A percentile compares a stretch with the other conserved stretches of the same genome.
These are phyloP conservation scores for Cordia subcordata DNA, from an alignment of 257 asterid genomes.

Conservation along the genomic window DNA sequence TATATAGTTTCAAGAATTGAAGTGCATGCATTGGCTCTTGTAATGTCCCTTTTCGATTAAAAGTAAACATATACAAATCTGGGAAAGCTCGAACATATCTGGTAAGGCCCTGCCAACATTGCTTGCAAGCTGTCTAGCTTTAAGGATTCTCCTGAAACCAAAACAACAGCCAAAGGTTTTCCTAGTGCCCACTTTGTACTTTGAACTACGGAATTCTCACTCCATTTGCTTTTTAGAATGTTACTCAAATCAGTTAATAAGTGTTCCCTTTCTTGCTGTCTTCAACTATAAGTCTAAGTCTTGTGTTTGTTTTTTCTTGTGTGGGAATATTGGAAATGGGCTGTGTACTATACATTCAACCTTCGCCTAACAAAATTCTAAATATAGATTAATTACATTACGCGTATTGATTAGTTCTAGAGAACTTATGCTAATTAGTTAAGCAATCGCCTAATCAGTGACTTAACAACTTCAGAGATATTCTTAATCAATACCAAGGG, in stretches of 20 bases:
- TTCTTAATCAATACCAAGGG: too few species aligned
- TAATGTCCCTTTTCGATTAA: neutral
- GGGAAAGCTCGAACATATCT: neutral
- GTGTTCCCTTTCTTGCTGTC: constrained; percentile 42
- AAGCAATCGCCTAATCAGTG: too few species aligned
- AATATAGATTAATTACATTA: too few species aligned
- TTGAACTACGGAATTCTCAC: constrained; percentile 40
- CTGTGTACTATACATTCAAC: too few species aligned
- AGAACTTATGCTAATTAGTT: too few species aligned
- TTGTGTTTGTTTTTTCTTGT: too few species aligned
- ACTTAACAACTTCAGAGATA: too few species aligned
- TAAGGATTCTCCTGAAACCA: constrained; percentile 44
- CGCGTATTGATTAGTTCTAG: too few species aligned
- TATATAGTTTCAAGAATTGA: too few species aligned
- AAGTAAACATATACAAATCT: constrained; percentile 9
- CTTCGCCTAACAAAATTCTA: too few species aligned
- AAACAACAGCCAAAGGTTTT: constrained; percentile 20
- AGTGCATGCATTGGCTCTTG: constrained; percentile 9
- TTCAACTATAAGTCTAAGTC: constrained; percentile 2
- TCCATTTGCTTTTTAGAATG: constrained; percentile 14
- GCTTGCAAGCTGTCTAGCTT: constrained; percentile 79
- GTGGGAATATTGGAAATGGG: too few species aligned
- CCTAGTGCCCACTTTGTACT: constrained; percentile 41
- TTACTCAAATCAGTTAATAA: too few species aligned
- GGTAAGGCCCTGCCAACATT: constrained; percentile 25